Evolutionary conservation across 148 eudicot genomes (phyloP).

Genomic region (Fagopyrum esculentum): DNA sequence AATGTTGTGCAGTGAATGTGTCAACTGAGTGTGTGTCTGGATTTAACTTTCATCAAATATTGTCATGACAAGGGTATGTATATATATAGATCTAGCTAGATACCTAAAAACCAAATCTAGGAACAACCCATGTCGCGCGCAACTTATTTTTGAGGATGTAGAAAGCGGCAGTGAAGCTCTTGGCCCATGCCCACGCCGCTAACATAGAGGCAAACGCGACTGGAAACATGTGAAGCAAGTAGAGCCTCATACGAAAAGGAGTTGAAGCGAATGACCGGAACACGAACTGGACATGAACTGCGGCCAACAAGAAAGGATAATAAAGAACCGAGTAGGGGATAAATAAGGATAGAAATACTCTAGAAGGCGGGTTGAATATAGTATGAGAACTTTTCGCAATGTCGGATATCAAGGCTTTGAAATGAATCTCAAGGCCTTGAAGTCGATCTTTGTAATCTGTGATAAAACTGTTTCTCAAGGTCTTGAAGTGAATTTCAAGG

Average conservation of each 20-base stretch:
- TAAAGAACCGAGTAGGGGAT: no score
- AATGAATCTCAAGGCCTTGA: no score
- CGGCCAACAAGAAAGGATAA: constrained; percentile 20
- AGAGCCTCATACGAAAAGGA: constrained; percentile 34
- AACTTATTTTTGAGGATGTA: constrained; percentile 38
- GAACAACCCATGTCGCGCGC: constrained; percentile 64
- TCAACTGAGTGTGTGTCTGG: no score
- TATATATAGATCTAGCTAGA: not conserved
- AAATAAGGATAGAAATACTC: no score
- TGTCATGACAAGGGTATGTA: not conserved
- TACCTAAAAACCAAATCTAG: constrained; percentile 71
- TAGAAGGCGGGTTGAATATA: no score
- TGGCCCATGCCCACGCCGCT: constrained; percentile 48
- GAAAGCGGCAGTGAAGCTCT: constrained; percentile 35
- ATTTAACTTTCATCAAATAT: not conserved
- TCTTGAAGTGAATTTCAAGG: no score
- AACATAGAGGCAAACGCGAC: constrained; percentile 21
- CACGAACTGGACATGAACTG: constrained; percentile 49
- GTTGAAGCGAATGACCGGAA: constrained; percentile 37
- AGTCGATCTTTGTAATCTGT: no score
- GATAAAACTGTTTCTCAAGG: no score
- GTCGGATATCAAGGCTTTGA: no score
- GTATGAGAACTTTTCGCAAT: no score
- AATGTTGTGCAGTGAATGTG: no score
- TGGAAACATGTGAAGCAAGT: constrained; percentile 40